A percentile compares a stretch with the other conserved stretches of the same genome.
phyloP scores from a whole-genome alignment of 75 land plant genomes.

The Chamaecyparis obtusa region DNA sequence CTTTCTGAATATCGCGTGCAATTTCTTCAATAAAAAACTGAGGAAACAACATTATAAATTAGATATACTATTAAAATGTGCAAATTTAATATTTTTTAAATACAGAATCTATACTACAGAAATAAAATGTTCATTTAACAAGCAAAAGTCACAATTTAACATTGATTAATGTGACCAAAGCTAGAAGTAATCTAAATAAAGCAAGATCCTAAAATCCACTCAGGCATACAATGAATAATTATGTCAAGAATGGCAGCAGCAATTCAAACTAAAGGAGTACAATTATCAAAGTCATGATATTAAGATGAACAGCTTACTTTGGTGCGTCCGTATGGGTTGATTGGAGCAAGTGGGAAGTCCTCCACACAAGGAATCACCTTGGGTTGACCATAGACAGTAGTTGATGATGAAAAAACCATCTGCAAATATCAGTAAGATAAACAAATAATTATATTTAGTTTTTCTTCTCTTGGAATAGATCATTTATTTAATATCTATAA shows the following conservation, averaged over 20 bases:
- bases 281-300: not conserved
- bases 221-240: not conserved
- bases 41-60: not conserved
- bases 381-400: constrained; percentile 93
- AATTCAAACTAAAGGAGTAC: not conserved
- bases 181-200: not conserved
- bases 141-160: not conserved
- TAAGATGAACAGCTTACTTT: constrained; percentile 36
- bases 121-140: not conserved
- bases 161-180: not conserved
- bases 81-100: not conserved
- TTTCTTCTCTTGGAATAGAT: not conserved
- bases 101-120: not conserved
- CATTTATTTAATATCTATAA: not conserved
- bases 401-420: constrained; percentile 90
- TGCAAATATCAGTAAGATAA: constrained; percentile 19
- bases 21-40: constrained; percentile 85
- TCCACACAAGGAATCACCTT: constrained; percentile 75
- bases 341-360: constrained; percentile 55
- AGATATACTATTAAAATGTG: not conserved
- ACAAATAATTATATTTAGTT: not conserved
- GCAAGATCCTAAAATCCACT: not conserved
- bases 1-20: constrained; percentile 52
- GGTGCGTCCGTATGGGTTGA: constrained; percentile 90
- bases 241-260: not conserved